phyloP scores from a whole-genome alignment of 805 yeast species.

The Schwanniomyces yamadae region DNA sequence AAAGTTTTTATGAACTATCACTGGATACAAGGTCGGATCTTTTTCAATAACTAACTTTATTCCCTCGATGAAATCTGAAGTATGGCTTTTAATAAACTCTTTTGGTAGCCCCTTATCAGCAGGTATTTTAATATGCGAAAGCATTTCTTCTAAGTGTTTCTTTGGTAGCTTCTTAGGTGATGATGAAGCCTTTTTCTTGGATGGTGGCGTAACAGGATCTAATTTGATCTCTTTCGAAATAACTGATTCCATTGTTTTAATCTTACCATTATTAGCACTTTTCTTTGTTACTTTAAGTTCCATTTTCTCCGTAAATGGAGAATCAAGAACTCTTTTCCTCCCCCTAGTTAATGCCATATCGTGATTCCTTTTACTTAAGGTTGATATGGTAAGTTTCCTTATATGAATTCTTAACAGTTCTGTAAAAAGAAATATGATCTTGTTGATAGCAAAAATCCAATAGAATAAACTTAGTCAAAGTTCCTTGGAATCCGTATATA shows the following conservation, averaged over 20 bases:
- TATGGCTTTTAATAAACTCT: constrained; percentile 28
- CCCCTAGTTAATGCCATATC: constrained; percentile 7
- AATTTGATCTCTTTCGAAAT: neutral
- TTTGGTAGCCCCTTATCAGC: constrained; percentile 23
- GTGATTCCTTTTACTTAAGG: neutral
- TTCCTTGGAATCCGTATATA: too few relatives aligned
- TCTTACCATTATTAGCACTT: neutral
- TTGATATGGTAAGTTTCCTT: neutral
- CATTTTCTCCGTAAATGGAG: neutral
- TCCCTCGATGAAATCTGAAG: constrained; percentile 34
- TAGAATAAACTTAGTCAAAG: too few relatives aligned
- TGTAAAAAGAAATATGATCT: too few relatives aligned
- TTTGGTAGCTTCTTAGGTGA: constrained; percentile 6
- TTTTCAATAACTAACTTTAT: constrained; percentile 24
- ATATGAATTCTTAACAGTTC: neutral
- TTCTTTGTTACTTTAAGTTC: neutral
- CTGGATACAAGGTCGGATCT: constrained; percentile 37
- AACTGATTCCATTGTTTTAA: neutral
- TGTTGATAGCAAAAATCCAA: too few relatives aligned
- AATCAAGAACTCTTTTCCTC: constrained; percentile 4
- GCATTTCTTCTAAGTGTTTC: constrained; percentile 15
- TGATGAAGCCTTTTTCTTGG: neutral
- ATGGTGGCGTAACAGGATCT: neutral
- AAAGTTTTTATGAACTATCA: constrained; percentile 29
- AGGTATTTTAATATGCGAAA: constrained; percentile 14